Evolutionary conservation across 2,329 filamentous ascomycete species (phyloP).

Genomic region (Calonectria montana): DNA sequence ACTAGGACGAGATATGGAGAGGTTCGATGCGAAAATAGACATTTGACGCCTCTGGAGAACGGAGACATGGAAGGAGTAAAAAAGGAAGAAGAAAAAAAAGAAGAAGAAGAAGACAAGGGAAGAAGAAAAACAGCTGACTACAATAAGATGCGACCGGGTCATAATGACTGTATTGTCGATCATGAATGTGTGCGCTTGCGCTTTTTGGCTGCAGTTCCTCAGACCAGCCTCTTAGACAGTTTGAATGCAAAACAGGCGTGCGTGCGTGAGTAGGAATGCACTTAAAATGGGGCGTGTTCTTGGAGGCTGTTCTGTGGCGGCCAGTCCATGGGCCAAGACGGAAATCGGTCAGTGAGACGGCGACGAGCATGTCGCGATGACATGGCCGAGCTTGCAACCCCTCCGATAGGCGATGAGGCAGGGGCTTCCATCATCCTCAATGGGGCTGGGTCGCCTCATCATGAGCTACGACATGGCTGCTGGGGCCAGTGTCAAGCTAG

Average conservation of each 20-base stretch:
- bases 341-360: conserved; percentile 8
- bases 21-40: not conserved
- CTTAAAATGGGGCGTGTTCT: conserved; percentile 8
- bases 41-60: not conserved
- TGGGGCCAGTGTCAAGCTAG: conserved; percentile 4
- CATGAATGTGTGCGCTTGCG: conserved; percentile 3
- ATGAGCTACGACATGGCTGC: conserved; percentile 12
- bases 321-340: conserved; percentile 12
- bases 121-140: conserved; percentile 12
- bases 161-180: conserved; percentile 16
- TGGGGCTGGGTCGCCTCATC: conserved; percentile 29
- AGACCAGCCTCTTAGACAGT: conserved; percentile 16
- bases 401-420: conserved; percentile 4
- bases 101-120: not conserved
- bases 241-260: conserved; percentile 22
- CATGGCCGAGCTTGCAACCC: conserved; percentile 15
- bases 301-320: conserved; percentile 19
- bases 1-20: not conserved
- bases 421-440: conserved; percentile 9
- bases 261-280: conserved; percentile 15
- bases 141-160: conserved; percentile 15
- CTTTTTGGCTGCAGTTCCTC: conserved; percentile 12
- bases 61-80: not conserved
- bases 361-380: conserved; percentile 16
- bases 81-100: not conserved